phyloP scores from a whole-genome alignment of 148 eudicot species.

The Chenopodium album region DNA sequence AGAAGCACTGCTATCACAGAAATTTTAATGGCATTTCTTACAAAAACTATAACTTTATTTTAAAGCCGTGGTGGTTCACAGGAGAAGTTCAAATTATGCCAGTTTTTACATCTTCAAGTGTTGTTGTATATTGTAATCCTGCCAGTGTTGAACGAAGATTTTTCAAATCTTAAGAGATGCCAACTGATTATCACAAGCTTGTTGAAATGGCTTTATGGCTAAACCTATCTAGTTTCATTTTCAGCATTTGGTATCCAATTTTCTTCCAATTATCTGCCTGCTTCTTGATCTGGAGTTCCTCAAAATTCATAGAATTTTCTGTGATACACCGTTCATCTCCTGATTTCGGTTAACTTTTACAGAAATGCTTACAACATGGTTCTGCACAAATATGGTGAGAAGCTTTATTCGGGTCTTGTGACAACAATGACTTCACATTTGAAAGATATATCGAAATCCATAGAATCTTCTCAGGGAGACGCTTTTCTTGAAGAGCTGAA shows the following conservation, averaged over 20 bases:
- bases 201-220: background rate
- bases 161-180: background rate
- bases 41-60: background rate
- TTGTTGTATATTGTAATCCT: background rate
- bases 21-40: background rate
- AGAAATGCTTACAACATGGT: slow-evolving; percentile 95
- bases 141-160: background rate
- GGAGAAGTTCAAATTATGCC: background rate
- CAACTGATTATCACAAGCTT: background rate
- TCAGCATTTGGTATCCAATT: background rate
- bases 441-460: slow-evolving; percentile 53
- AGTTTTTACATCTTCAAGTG: background rate
- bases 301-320: background rate
- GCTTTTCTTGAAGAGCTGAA: slow-evolving; percentile 74
- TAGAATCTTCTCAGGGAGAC: slow-evolving; percentile 73
- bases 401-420: slow-evolving; percentile 72
- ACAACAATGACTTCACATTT: slow-evolving; percentile 70
- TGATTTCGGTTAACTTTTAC: slow-evolving; percentile 18
- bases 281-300: background rate
- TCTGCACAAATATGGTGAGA: slow-evolving; percentile 76
- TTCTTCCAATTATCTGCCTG: background rate
- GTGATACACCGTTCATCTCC: background rate
- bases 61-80: background rate
- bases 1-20: background rate
- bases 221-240: background rate